Evolutionary conservation across 2,329 filamentous ascomycete genomes (phyloP).

Genomic region (Sporothrix schenckii): DNA sequence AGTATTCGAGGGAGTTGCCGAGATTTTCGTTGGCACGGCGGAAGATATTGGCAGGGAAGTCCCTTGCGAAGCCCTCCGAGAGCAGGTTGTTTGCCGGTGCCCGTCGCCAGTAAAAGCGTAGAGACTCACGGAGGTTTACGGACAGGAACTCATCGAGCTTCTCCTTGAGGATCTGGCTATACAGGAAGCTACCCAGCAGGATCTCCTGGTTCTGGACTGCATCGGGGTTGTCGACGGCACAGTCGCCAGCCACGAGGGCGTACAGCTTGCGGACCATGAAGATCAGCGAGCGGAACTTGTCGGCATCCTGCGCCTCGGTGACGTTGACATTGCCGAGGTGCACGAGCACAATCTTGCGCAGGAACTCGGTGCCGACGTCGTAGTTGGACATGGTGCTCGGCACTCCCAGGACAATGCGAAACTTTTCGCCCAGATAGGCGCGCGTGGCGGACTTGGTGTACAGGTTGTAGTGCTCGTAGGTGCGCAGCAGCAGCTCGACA

Average conservation of each 20-base stretch:
- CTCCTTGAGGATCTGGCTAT: slow-evolving; percentile 95
- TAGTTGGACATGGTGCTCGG: slow-evolving; percentile 83
- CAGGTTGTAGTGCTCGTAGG: slow-evolving; percentile 87
- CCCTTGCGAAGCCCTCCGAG: slow-evolving; percentile 74
- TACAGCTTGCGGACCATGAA: slow-evolving; percentile 98
- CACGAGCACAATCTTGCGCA: slow-evolving; percentile 86
- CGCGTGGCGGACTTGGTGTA: slow-evolving; percentile 82
- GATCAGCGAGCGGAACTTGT: slow-evolving; percentile 91
- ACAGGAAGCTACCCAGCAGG: slow-evolving; percentile 87
- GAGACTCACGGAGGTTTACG: slow-evolving; percentile 53
- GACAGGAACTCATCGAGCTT: slow-evolving; percentile 84
- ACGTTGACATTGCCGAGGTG: slow-evolving; percentile 87
- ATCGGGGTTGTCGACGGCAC: slow-evolving; percentile 92
- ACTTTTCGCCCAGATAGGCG: slow-evolving; percentile 86
- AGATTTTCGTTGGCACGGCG: slow-evolving; percentile 84
- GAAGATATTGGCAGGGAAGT: slow-evolving; percentile 79
- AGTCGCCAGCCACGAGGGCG: slow-evolving; percentile 87
- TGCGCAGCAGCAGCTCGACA: slow-evolving; percentile 86
- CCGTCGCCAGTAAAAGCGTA: slow-evolving; percentile 61
- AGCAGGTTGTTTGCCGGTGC: slow-evolving; percentile 70
- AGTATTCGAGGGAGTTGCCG: slow-evolving; percentile 87
- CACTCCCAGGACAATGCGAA: slow-evolving; percentile 82
- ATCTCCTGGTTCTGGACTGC: slow-evolving; percentile 96
- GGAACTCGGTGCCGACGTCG: slow-evolving; percentile 86
- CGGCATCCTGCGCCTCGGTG: slow-evolving; percentile 77